Percentiles rank a stretch among this genome's conserved stretches.
Evolutionary conservation across 1,284 basidiomycete genomes (phyloP).

Genomic region (Ustilago cynodontis): DNA sequence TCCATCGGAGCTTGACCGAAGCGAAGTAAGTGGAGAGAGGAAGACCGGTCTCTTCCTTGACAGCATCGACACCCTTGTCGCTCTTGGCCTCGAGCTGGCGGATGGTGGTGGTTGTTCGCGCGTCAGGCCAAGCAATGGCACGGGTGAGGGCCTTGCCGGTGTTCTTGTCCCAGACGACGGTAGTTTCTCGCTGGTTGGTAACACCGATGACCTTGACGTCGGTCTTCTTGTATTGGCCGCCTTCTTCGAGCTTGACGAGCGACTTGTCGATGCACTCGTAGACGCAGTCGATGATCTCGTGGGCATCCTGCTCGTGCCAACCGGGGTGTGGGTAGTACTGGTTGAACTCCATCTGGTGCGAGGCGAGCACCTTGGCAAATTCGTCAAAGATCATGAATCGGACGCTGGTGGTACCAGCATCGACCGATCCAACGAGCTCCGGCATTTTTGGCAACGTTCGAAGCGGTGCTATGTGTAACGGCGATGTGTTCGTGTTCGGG

Average conservation of each 20-base stretch:
- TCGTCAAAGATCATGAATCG: conserved; percentile 94
- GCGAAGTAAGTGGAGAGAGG: conserved; percentile 85
- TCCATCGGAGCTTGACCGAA: conserved; percentile 94
- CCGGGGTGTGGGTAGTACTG: conserved; percentile 69
- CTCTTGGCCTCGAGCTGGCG: conserved; percentile 82
- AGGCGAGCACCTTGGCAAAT: conserved; percentile 85
- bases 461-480: background rate
- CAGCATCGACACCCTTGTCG: conserved; percentile 79
- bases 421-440: conserved; percentile 54
- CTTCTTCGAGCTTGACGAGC: conserved; percentile 78
- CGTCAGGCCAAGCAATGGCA: conserved; percentile 97
- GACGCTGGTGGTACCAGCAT: conserved; percentile 77
- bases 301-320: conserved; percentile 95
- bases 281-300: conserved; percentile 83
- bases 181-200: conserved; percentile 97
- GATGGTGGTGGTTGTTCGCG: conserved; percentile 86
- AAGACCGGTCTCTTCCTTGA: conserved; percentile 71
- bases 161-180: conserved; percentile 89
- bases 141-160: conserved; percentile 87
- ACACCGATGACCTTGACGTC: conserved; percentile 95
- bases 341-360: conserved; percentile 77
- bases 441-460: conserved; percentile 32
- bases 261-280: conserved; percentile 83
- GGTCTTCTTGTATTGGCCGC: conserved; percentile 78
- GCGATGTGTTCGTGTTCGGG: background rate